phyloP scores from a whole-genome alignment of 164 flowering plant species.

The Aristolochia contorta region DNA sequence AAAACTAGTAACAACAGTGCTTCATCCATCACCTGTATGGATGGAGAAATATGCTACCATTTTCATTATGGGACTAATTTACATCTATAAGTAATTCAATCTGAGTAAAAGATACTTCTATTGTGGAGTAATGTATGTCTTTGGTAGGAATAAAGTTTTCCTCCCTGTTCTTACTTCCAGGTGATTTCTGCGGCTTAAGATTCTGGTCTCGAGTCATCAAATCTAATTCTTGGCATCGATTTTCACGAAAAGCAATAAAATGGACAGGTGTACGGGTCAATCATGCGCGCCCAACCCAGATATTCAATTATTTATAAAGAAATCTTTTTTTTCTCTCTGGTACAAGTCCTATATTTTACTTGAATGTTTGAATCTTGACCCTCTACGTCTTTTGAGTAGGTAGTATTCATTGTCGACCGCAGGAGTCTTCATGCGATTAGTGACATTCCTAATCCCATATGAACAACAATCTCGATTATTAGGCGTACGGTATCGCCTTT shows the following conservation, averaged over 20 bases:
- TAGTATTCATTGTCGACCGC: conserved; percentile 22
- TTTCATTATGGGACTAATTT: background rate
- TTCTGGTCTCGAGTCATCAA: conserved; percentile 90
- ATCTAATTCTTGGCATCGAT: conserved; percentile 80
- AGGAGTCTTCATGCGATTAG: conserved; percentile 74
- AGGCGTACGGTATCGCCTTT: conserved; percentile 74
- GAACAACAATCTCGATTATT: conserved; percentile 87
- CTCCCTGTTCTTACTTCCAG: conserved; percentile 19
- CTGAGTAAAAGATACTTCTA: too few species aligned
- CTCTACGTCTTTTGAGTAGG: conserved; percentile 40
- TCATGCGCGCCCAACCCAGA: background rate
- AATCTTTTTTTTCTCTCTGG: background rate
- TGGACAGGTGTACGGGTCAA: conserved; percentile 53
- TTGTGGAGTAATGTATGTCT: background rate
- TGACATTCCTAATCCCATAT: conserved; percentile 62
- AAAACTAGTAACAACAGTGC: too few species aligned
- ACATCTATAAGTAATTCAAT: background rate
- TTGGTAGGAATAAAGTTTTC: background rate
- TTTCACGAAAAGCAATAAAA: conserved; percentile 93
- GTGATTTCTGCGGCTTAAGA: conserved; percentile 64
- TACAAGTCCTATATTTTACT: background rate
- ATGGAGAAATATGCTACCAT: too few species aligned
- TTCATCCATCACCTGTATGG: too few species aligned
- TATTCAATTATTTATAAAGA: background rate
- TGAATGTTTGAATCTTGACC: conserved; percentile 3